Base-by-base conservation (phyloP, 331 rosid species). In the Stylosanthes scabra region DNA sequence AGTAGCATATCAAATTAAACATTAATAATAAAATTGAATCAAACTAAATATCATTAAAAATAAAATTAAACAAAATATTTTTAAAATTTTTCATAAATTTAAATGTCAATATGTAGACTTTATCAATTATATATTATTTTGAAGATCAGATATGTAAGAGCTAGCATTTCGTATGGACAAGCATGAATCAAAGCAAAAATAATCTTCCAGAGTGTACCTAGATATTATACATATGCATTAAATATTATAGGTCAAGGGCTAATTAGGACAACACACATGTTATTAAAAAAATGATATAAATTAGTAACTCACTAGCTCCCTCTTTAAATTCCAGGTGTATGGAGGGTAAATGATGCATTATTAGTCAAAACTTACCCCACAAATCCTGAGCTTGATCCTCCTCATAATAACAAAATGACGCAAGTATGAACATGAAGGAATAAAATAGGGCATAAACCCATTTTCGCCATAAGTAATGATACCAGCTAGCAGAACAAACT, bases 1-100 rank as follows among this genome's bases (percentile, higher is more conserved):
- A 31, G 66, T 68, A 77, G 77, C 83, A 74, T 49, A 78, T 80
- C 60, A 34, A n/a, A n/a, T n/a, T n/a, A n/a, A n/a, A n/a, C n/a
- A n/a, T n/a, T n/a, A n/a, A n/a, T n/a, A n/a, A n/a, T n/a, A n/a
- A n/a, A n/a, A n/a, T n/a, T n/a, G n/a, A n/a, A n/a, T n/a, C n/a
- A n/a, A n/a, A n/a, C n/a, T n/a, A n/a, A n/a, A n/a, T n/a, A n/a
- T n/a, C n/a, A n/a, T n/a, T n/a, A n/a, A n/a, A n/a, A n/a, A n/a
- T n/a, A n/a, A n/a, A n/a, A n/a, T n/a, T n/a, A n/a, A n/a, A n/a
- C n/a, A n/a, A n/a, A n/a, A n/a, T n/a, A n/a, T n/a, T n/a, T n/a
- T n/a, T n/a, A n/a, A n/a, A n/a, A n/a, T n/a, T n/a, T n/a, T n/a
- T n/a, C n/a, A n/a, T n/a, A n/a, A n/a, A n/a, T n/a, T n/a, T n/a